Conservation (phyloP, 2,329 filamentous ascomycete genomes). For the Fusarium agapanthi region DNA sequence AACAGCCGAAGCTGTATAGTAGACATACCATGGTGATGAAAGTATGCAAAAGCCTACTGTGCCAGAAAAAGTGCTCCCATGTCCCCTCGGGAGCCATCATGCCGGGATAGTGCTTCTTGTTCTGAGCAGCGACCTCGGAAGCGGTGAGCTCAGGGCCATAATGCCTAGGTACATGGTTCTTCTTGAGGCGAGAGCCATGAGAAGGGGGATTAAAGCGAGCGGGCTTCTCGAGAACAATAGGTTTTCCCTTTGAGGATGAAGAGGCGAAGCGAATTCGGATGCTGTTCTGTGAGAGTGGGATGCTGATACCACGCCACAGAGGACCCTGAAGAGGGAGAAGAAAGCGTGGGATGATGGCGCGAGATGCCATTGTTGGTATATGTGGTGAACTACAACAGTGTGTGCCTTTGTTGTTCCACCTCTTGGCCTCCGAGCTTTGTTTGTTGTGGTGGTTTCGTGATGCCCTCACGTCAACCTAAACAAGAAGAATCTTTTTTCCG, state of each 20-base stretch:
- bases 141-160: slow-evolving; percentile 78
- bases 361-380: slow-evolving; percentile 52
- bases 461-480: slow-evolving; percentile 25
- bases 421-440: slow-evolving; percentile 14
- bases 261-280: slow-evolving; percentile 49
- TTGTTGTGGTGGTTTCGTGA: slow-evolving; percentile 24
- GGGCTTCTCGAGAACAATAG: slow-evolving; percentile 83
- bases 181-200: slow-evolving; percentile 76
- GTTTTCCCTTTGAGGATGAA: slow-evolving; percentile 55
- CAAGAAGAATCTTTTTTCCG: slow-evolving; percentile 40
- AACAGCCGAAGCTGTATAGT: neutral
- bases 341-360: slow-evolving; percentile 70
- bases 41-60: slow-evolving; percentile 78
- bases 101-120: slow-evolving; percentile 80
- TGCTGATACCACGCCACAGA: slow-evolving; percentile 60
- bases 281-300: slow-evolving; percentile 47
- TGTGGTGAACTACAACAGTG: neutral
- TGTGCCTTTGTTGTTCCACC: neutral
- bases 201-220: slow-evolving; percentile 92
- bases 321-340: slow-evolving; percentile 70
- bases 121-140: slow-evolving; percentile 72
- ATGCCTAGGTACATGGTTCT: slow-evolving; percentile 64
- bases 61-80: slow-evolving; percentile 85
- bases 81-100: slow-evolving; percentile 87
- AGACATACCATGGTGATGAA: slow-evolving; percentile 81